phyloP scores from a whole-genome alignment of 148 eudicot species.

The Chenopodium album region DNA sequence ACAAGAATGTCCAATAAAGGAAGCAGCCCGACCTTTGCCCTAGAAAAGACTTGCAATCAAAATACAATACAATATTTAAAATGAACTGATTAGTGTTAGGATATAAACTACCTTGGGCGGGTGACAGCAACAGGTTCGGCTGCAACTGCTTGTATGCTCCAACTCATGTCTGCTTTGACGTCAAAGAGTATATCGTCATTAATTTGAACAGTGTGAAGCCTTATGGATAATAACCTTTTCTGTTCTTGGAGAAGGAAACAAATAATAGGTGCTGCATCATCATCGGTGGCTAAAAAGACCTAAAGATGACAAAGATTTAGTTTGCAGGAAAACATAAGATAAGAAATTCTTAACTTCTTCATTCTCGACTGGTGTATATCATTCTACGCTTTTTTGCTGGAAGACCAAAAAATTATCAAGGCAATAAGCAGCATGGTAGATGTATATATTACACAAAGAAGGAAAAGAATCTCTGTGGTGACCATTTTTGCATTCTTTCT shows the following conservation, averaged over 20 bases:
- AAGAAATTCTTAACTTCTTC: neutral
- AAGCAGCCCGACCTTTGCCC: conserved; percentile 59
- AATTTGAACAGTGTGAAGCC: conserved; percentile 69
- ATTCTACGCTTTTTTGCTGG: neutral
- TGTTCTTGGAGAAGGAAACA: conserved; percentile 95
- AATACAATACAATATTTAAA: conserved; percentile 4
- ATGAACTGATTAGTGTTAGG: neutral
- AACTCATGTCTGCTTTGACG: conserved; percentile 81
- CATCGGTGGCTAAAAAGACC: conserved; percentile 88
- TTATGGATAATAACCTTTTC: conserved; percentile 62
- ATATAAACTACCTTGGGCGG: conserved; percentile 59
- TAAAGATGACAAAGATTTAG: conserved; percentile 26
- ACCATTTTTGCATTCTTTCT: neutral
- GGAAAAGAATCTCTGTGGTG: neutral
- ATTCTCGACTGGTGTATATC: neutral
- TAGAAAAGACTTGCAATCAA: conserved; percentile 33
- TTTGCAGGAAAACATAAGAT: conserved; percentile 1
- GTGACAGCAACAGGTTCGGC: conserved; percentile 89
- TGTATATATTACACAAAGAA: neutral
- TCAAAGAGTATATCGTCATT: conserved; percentile 64
- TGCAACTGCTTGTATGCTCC: conserved; percentile 89
- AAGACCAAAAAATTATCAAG: neutral
- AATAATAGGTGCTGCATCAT: conserved; percentile 68
- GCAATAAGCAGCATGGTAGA: neutral
- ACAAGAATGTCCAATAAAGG: conserved; percentile 70